Base-by-base conservation (phyloP, 352 stramenopile genomes). In the Phytophthora fragariaefolia region DNA sequence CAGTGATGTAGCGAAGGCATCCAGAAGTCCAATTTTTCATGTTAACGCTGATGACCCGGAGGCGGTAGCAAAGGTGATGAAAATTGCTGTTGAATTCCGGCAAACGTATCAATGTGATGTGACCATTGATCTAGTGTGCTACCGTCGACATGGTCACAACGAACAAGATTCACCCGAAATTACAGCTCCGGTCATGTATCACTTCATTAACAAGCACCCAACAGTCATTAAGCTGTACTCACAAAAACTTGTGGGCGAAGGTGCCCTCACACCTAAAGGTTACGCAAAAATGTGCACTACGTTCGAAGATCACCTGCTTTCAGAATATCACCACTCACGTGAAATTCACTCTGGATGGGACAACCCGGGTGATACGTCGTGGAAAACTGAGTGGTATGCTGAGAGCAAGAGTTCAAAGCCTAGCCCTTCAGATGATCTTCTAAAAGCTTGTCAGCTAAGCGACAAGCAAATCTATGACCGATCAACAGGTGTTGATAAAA, bases 81-180 rank as follows among this genome's bases (percentile, higher is more conserved):
- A 97, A 82, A 90, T 97, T 66, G 92, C 92, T 8, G 78, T 92
- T 23, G 90, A 97, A 64, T 97, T 89, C 61, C 85, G 91, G 6
- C 85, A 96, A 68, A 87, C 59, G 0, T 99, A 97, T 82, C 89
- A 97, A 18, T 96, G 85, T 23, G 98, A 99, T 85, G 97, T 98
- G 46, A 98, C 99, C 45, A 91, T 99, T 53, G 97, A 99, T 85
- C 88, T 99, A 66, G 90, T 99, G 20, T 99, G 98, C 74, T 99
- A 99, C 76, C 95, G 98, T 56, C 88, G 97, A 30, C 96, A 99
- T 73, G 98, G 98, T 10, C 98, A 99, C 85, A 99, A 99, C 71
- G 98, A 99, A 78, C 77, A 93, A 77, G 92, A 98, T 54, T 92
- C 87, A 27, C 92, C 92, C 7, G 77, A 92, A 55, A 91, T 98